phyloP scores from a whole-genome alignment of 2,329 filamentous ascomycete genomes.

The Trichoderma polysporum region DNA sequence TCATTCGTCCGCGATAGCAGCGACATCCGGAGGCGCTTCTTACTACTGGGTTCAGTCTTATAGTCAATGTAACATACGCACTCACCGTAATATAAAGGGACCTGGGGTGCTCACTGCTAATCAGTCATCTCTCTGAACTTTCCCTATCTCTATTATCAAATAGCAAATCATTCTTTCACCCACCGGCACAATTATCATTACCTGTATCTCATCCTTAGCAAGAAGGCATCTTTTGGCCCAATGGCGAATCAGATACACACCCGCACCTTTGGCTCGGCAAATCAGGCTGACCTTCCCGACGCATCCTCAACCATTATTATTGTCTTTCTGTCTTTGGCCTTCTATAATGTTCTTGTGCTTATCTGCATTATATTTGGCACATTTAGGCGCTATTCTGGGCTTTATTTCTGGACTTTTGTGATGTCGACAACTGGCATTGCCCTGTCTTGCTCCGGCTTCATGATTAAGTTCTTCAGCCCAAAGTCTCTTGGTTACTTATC shows the following conservation, averaged over 20 bases:
- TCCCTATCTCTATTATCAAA: too few species aligned
- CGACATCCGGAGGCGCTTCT: too few species aligned
- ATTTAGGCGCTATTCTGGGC: constrained; percentile 36
- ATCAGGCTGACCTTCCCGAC: background rate
- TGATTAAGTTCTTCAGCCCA: constrained; percentile 40
- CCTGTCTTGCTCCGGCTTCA: constrained; percentile 44
- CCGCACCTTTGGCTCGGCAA: constrained; percentile 3
- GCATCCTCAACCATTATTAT: constrained; percentile 16
- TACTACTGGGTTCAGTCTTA: too few species aligned
- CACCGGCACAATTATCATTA: too few species aligned
- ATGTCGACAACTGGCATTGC: constrained; percentile 35
- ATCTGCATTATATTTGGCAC: constrained; percentile 47
- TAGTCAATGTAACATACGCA: too few species aligned
- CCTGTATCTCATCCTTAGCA: too few species aligned
- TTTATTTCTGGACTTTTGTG: constrained; percentile 43
- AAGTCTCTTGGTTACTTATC: constrained; percentile 21
- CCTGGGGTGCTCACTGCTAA: too few species aligned
- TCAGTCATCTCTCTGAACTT: too few species aligned
- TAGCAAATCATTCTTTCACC: too few species aligned
- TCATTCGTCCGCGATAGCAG: too few species aligned
- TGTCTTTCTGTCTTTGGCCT: constrained; percentile 16
- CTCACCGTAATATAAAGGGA: too few species aligned
- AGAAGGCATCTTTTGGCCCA: too few species aligned
- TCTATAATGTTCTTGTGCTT: constrained; percentile 20
- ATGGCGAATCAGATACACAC: background rate